Evolutionary conservation across 192 early-diverging fungal species (phyloP), one percentile per base, ranked within the genome.

Genomic region (Anaeromyces robustus): DNA sequence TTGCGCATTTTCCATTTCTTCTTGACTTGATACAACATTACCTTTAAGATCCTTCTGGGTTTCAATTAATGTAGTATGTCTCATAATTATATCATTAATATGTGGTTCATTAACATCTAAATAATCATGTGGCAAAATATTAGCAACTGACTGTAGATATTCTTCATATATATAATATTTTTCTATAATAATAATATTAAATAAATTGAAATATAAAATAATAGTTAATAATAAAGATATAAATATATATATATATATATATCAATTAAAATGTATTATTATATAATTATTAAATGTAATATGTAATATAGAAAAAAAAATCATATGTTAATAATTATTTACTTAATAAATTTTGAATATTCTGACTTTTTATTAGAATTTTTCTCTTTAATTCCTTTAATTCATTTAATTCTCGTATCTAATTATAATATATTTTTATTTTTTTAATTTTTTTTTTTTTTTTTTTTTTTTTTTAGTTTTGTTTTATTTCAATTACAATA

Each of bases 51-150:
- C 89, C 28, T 89, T 80, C 77, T 89, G 87, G 9, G 90, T 91
- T 77, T 91, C 90, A 4, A 86, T 80, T n/a, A 91, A 84, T 26
- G 90, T 91, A 39, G 88, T 89, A 81, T 91, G 84, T 34, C 90
- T 84, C 88, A 88, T 88, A 0, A 91, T 77, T 43, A 91, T 87
- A 83, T 91, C 89, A 80, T 89, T 91, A 78, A 91, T 90, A 78
- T 91, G 90, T 3, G 90, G 90, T 81, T 91, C 90, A 77, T 87
- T 85, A 30, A 89, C 85, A 84, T 91, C 88, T 26, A 91, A 86
- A 78, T 91, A 91, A 79, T 91, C 87, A 12, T 85, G 86, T 2
- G 90, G 90, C 6, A 91, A 81, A 19, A 89, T 83, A 77, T 89
- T 86, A 17, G 91, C 87, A 0, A 91, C 88, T 28, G 85, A 85